A percentile compares a stretch with the other conserved stretches of the same genome.
Conservation (phyloP, 768 basidiomycete species). For the Amanita inopinata region DNA sequence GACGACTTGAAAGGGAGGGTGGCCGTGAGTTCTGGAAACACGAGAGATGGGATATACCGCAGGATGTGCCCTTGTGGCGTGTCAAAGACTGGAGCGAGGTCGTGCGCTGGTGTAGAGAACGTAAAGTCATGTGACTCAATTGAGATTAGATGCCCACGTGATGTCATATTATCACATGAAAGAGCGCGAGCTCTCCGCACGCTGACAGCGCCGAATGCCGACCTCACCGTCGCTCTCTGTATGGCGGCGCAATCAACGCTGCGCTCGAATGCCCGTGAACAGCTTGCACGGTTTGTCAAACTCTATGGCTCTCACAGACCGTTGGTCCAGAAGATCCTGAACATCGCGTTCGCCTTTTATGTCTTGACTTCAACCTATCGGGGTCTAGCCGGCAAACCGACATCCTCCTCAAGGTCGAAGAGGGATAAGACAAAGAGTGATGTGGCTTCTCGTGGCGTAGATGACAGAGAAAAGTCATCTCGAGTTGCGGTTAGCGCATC, state of each 20-base stretch:
- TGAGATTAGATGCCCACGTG: not conserved
- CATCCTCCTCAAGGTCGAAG: constrained; percentile 21
- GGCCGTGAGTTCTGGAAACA: constrained; percentile 49
- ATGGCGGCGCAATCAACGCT: constrained; percentile 27
- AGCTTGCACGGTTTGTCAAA: constrained; percentile 33
- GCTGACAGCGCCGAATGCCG: not conserved
- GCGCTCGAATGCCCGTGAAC: constrained; percentile 25
- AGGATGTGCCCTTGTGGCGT: constrained; percentile 37
- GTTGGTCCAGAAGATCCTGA: constrained; percentile 61
- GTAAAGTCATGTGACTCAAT: not conserved
- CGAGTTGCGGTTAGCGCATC: constrained; percentile 55
- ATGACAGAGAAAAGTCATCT: constrained; percentile 30
- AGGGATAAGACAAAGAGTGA: constrained; percentile 28
- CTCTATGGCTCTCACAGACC: constrained; percentile 61
- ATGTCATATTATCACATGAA: not conserved
- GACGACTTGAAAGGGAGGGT: constrained; percentile 35
- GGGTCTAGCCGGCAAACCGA: constrained; percentile 37
- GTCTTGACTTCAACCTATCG: constrained; percentile 56
- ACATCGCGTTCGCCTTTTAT: constrained; percentile 60
- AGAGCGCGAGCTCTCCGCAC: not conserved
- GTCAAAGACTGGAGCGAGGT: constrained; percentile 60
- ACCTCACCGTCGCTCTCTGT: not conserved
- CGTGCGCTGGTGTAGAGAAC: constrained; percentile 30
- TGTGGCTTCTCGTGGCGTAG: constrained; percentile 6
- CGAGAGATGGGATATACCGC: constrained; percentile 39